Percentiles rank a stretch among this genome's conserved stretches.
These are phyloP conservation scores for Cylindrotheca fusiformis DNA, from an alignment of 108 stramenopile genomes.

Conservation along the genomic window DNA sequence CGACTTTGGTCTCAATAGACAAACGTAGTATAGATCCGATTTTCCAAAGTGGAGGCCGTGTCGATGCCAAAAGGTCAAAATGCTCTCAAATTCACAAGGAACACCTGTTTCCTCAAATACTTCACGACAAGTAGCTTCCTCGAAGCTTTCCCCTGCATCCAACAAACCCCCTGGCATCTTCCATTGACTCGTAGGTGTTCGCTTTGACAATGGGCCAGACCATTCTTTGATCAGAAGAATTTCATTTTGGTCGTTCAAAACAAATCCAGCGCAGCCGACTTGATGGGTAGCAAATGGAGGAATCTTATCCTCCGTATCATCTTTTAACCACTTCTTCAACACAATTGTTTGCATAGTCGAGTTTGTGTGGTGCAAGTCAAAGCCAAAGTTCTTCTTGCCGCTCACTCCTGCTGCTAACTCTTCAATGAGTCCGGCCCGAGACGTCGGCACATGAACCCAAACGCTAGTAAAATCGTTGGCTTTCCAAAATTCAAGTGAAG, in stretches of 20 bases:
- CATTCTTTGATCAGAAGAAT: constrained; percentile 37
- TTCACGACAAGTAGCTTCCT: constrained; percentile 55
- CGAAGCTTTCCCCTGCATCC: constrained; percentile 59
- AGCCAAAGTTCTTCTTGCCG: constrained; percentile 3
- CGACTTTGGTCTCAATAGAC: constrained; percentile 33
- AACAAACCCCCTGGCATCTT: constrained; percentile 67
- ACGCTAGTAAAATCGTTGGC: neutral
- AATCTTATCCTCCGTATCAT: constrained; percentile 29
- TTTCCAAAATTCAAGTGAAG: neutral
- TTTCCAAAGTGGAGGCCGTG: constrained; percentile 51
- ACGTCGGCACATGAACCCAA: neutral
- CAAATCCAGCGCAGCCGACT: constrained; percentile 45
- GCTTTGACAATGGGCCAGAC: constrained; percentile 36
- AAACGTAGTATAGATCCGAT: constrained; percentile 53
- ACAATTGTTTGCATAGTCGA: constrained; percentile 7
- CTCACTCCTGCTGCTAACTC: neutral
- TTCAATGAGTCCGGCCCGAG: neutral
- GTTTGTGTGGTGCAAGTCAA: constrained; percentile 29
- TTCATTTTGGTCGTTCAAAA: constrained; percentile 35
- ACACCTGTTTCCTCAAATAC: constrained; percentile 77
- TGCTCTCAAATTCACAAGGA: constrained; percentile 29
- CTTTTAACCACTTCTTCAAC: constrained; percentile 28
- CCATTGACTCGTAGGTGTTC: constrained; percentile 43
- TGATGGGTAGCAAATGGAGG: constrained; percentile 59
- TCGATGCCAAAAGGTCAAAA: constrained; percentile 61